A percentile compares a stretch with the other conserved stretches of the same genome.
Conservation (phyloP, 2,329 filamentous ascomycete genomes). For the Knufia fluminis region DNA sequence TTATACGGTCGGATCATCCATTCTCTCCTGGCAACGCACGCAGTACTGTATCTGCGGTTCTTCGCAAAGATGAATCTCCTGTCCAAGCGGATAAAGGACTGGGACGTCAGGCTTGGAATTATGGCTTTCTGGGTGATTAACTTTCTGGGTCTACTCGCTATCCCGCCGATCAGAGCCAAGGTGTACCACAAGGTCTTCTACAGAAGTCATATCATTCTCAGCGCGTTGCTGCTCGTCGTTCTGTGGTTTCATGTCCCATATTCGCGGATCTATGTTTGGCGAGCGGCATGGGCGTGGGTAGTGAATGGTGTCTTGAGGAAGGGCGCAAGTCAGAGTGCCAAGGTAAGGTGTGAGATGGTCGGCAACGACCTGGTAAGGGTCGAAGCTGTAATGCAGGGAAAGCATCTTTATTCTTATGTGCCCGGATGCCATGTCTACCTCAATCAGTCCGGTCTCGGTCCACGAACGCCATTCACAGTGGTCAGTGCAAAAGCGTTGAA, state of each 20-base stretch:
- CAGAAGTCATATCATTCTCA: constrained; percentile 45
- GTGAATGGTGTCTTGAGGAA: constrained; percentile 28
- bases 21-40: constrained; percentile 44
- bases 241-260: constrained; percentile 49
- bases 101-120: constrained; percentile 50
- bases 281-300: constrained; percentile 39
- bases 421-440: constrained; percentile 51
- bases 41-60: constrained; percentile 48
- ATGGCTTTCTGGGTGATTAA: constrained; percentile 38
- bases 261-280: constrained; percentile 44
- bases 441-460: constrained; percentile 6
- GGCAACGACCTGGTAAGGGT: constrained; percentile 38
- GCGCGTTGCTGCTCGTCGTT: constrained; percentile 39
- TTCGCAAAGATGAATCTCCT: constrained; percentile 45
- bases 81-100: constrained; percentile 44
- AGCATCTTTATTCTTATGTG: constrained; percentile 4
- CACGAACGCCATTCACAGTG: constrained; percentile 23
- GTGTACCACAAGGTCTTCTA: constrained; percentile 47
- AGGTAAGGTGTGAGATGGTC: constrained; percentile 30
- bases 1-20: constrained; percentile 48
- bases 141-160: constrained; percentile 40
- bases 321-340: constrained; percentile 14
- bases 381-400: constrained; percentile 22
- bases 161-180: constrained; percentile 37
- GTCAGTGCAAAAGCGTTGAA: constrained; percentile 10